These are phyloP conservation scores for Melampsora americana DNA, from an alignment of 1,284 basidiomycete genomes.

Conservation along the genomic window DNA sequence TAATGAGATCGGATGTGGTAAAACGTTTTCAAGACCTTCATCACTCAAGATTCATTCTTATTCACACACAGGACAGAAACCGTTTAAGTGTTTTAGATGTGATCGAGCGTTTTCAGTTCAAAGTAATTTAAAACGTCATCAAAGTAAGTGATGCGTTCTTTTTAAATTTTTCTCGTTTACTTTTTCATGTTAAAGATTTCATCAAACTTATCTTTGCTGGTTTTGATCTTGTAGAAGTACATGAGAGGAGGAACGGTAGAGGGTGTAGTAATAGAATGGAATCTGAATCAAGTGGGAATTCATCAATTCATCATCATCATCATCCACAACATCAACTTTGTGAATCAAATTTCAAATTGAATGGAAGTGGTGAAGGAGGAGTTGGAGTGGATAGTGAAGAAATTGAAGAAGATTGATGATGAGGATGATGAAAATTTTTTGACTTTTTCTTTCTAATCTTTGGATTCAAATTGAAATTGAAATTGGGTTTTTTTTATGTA, in stretches of 20 bases:
- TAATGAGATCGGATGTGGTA: constrained; percentile 29
- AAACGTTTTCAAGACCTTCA: constrained; percentile 34
- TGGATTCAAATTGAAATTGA: too few species aligned
- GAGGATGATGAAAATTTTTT: too few species aligned
- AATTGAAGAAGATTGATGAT: constrained; percentile 3
- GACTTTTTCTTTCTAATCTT: too few species aligned
- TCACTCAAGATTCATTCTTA: constrained; percentile 38
- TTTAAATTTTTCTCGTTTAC: neutral
- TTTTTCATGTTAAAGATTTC: too few species aligned
- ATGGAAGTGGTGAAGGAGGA: constrained; percentile 8
- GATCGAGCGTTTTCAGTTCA: constrained; percentile 42
- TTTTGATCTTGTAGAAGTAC: constrained; percentile 24
- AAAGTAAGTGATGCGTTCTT: constrained; percentile 29
- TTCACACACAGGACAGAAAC: constrained; percentile 40
- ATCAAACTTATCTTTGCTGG: too few species aligned
- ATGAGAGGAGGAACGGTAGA: constrained; percentile 14
- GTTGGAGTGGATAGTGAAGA: constrained; percentile 11
- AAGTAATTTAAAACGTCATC: constrained; percentile 41
- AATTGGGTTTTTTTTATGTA: too few species aligned
- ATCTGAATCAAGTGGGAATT: neutral
- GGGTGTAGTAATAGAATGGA: neutral
- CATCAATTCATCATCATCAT: neutral
- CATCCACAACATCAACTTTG: neutral
- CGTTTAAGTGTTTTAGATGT: constrained; percentile 39
- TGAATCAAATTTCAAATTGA: neutral